Evolutionary conservation across 2,329 filamentous ascomycete species (phyloP), one percentile per base, ranked within the genome.

Genomic region (Pseudocercospora crystallina): DNA sequence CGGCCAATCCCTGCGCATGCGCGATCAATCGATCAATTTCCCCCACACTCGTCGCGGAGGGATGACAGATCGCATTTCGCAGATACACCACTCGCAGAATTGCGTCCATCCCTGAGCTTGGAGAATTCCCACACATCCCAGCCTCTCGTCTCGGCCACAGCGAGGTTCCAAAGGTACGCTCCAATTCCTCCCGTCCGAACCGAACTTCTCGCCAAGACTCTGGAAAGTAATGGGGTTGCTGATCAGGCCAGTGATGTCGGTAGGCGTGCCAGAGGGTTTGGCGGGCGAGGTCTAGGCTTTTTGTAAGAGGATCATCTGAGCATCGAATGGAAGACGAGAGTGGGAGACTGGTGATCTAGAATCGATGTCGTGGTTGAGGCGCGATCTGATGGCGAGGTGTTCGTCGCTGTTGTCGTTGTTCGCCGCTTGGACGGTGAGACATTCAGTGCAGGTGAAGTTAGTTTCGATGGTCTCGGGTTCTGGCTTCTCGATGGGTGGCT

Each of bases 281-380:
- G 9, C 43, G 41, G 14, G 40, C 47, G n/a, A 43, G 14, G 2
- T 12, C 9, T 49, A 40, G 10, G 36, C 44, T 47, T 47, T 38
- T 13, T 47, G 35, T 12, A 47, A 5, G 9, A 37, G 35, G 3
- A 11, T n/a, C 8, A 39, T 39, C 11, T 47, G 44, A 31, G 39
- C 44, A 5, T 47, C 35, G 13, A 26, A 47, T 13, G 8, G 29
- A 30, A 20, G 31, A 1, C 29, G 20, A 17, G 5, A 20, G 30
- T 20, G n/a, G 13, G 30, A 12, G 7, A 29, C 17, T 9, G 31
- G 33, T 30, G 31, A 44, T n/a, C 13, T 4, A 26, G 11, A 1
- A 20, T 44, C 32, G 32, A 31, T 9, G 1, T 17, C 42, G 26
- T 26, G 26, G 14, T 34, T 20, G 11, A 15, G 14, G 11, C 20